These are phyloP conservation scores for Hysterangium stoloniferum DNA, from an alignment of 768 basidiomycete genomes.

Conservation along the genomic window DNA sequence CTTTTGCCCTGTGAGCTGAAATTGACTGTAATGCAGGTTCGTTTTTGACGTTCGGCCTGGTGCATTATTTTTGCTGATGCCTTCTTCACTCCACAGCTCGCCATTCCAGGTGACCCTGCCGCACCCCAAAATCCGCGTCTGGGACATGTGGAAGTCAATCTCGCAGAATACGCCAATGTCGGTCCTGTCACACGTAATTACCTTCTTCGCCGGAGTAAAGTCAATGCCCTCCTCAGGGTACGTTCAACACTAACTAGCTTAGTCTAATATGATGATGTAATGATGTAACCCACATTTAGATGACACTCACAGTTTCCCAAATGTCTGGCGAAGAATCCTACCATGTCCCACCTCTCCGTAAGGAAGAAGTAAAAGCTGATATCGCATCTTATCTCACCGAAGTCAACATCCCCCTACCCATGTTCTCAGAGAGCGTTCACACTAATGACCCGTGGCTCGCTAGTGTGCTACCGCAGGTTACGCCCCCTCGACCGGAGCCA, in stretches of 20 bases:
- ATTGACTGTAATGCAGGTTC: slow-evolving; percentile 56
- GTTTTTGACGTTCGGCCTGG: too few relatives aligned
- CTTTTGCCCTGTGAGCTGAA: slow-evolving; percentile 57
- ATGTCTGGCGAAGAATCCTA: slow-evolving; percentile 49
- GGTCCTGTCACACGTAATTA: slow-evolving; percentile 56
- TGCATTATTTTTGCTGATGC: neutral
- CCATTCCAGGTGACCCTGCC: slow-evolving; percentile 47
- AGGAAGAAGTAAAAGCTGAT: slow-evolving; percentile 65
- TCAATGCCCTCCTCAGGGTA: slow-evolving; percentile 72
- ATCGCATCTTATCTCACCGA: slow-evolving; percentile 51
- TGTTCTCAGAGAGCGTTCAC: neutral
- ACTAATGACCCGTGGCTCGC: slow-evolving; percentile 8
- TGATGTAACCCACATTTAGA: slow-evolving; percentile 25
- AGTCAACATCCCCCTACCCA: neutral
- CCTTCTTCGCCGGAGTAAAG: slow-evolving; percentile 64
- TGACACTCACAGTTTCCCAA: slow-evolving; percentile 51
- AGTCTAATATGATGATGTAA: neutral
- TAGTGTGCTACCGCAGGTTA: slow-evolving; percentile 7
- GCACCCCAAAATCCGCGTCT: slow-evolving; percentile 52
- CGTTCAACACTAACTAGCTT: slow-evolving; percentile 8
- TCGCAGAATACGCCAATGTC: slow-evolving; percentile 64
- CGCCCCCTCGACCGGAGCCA: neutral
- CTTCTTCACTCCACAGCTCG: slow-evolving; percentile 33
- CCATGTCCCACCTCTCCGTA: slow-evolving; percentile 58
- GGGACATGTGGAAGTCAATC: slow-evolving; percentile 59